Base-by-base conservation (phyloP, 2,329 filamentous ascomycete species). In the Dothideomycetes sp. region DNA sequence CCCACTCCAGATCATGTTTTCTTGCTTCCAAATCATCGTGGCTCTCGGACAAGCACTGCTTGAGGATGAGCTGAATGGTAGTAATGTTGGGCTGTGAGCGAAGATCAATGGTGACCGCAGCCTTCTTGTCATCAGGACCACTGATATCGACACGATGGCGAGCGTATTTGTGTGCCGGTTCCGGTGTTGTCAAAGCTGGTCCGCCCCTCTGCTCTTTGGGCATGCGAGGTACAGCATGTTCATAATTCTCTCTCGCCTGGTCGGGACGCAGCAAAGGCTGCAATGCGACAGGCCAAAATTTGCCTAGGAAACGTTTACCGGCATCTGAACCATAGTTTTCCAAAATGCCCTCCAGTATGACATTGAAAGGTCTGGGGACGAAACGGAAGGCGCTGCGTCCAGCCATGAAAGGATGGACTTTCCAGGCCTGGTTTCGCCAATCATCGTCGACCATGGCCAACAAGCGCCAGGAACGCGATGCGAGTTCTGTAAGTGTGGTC, bases 271-370 rank as follows among this genome's bases (percentile, higher is more conserved):
- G 18, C 18, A 13, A 13, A 4, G 32, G 10, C 8, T 28, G n/a
- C 8, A 41, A 19, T 9, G 46, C 46, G 12, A 38, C 24, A 38
- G 66, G 70, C 65, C 72, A 77, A 42, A 61, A 56, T 24, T 54
- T 56, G 8, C 67, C 53, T 42, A 72, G 70, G 23, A 77, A 48
- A 4, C 51, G 56, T 43, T 60, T 66, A 44, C 71, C 78, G 23
- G 61, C 61, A 8, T 47, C 41, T 43, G 65, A 69, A 40, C 69
- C 71, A 33, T 68, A 64, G 0, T 60, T 60, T 19, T 69, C 64
- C 3, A 73, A 67, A 7, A 78, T 61, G n/a, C 70, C 73, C 30
- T 67, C 61, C 5, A 82, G 67, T 5, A 77, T 46, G 13, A 53
- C 50, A 45, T 76, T 70, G 61, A 78, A 76, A 5, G 68, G 56